A percentile compares a stretch with the other conserved stretches of the same genome.
Evolutionary conservation across 2,329 filamentous ascomycete species (phyloP).

Genomic region (Penicillium sp.): DNA sequence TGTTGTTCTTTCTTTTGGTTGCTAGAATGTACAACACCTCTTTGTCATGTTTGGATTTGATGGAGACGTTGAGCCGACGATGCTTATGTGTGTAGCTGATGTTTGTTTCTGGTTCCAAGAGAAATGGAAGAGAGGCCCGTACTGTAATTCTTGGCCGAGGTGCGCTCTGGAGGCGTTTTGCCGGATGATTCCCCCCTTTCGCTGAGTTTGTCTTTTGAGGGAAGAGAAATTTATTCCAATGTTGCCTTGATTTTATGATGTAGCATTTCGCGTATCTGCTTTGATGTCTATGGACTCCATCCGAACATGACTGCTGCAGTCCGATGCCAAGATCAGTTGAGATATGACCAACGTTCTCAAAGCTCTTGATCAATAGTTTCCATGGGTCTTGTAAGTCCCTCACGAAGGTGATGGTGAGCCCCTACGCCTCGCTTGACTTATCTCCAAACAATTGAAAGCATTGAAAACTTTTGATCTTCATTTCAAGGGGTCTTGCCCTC

Average conservation of each 20-base stretch:
- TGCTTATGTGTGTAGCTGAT: background rate
- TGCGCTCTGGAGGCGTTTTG: slow-evolving; percentile 8
- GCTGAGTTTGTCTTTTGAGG: slow-evolving; percentile 13
- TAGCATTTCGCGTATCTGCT: background rate
- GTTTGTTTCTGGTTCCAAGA: background rate
- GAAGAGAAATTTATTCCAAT: background rate
- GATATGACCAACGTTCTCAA: too few species aligned
- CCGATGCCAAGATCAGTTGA: too few species aligned
- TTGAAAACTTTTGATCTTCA: too few species aligned
- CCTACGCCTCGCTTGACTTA: too few species aligned
- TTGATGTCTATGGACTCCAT: background rate
- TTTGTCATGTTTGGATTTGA: slow-evolving; percentile 16
- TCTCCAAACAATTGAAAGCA: too few species aligned
- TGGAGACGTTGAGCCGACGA: background rate
- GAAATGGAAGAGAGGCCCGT: background rate
- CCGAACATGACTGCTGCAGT: too few species aligned
- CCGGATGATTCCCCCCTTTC: slow-evolving; percentile 33
- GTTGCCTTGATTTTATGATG: slow-evolving; percentile 2
- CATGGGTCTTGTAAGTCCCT: too few species aligned
- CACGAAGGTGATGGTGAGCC: too few species aligned
- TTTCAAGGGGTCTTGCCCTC: too few species aligned
- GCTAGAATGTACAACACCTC: slow-evolving; percentile 39
- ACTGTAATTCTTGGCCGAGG: background rate
- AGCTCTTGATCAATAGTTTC: too few species aligned
- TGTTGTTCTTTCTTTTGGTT: slow-evolving; percentile 19